Evolutionary conservation across 495 filamentous ascomycete genomes (phyloP).

Genomic region (Daldinia concentrica): DNA sequence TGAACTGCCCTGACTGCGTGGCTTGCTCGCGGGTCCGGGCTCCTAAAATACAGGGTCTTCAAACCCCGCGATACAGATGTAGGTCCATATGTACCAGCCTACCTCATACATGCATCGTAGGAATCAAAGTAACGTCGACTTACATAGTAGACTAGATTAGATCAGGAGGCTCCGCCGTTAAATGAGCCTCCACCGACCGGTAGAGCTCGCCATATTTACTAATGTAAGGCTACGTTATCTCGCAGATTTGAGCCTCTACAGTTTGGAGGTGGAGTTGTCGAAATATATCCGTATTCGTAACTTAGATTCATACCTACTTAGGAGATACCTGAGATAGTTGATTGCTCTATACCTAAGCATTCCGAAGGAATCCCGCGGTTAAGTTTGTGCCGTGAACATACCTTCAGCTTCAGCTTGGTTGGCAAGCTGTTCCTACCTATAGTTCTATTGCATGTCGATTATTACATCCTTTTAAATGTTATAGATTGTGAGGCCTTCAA

Average conservation of each 20-base stretch:
- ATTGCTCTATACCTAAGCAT: background rate
- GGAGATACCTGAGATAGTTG: background rate
- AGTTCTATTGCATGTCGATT: background rate
- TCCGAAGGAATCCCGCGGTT: background rate
- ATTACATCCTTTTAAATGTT: background rate
- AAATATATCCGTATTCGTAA: background rate
- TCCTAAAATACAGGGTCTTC: background rate
- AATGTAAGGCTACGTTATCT: background rate
- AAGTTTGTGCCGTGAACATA: background rate
- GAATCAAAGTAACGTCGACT: background rate
- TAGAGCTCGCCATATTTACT: background rate
- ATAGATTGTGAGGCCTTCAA: background rate
- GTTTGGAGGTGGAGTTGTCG: background rate
- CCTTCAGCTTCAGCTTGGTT: background rate
- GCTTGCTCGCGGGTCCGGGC: background rate
- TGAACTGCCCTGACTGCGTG: background rate
- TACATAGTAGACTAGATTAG: constrained; percentile 1
- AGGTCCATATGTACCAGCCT: background rate
- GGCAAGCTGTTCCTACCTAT: background rate
- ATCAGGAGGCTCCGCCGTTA: background rate
- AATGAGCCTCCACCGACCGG: background rate
- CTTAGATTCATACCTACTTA: background rate
- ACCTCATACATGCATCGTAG: background rate
- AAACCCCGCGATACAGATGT: constrained; percentile 4
- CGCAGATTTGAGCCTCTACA: background rate